A percentile compares a stretch with the other conserved stretches of the same genome.
phyloP scores from a whole-genome alignment of 768 basidiomycete species.

The Boletus rubroflammeus region DNA sequence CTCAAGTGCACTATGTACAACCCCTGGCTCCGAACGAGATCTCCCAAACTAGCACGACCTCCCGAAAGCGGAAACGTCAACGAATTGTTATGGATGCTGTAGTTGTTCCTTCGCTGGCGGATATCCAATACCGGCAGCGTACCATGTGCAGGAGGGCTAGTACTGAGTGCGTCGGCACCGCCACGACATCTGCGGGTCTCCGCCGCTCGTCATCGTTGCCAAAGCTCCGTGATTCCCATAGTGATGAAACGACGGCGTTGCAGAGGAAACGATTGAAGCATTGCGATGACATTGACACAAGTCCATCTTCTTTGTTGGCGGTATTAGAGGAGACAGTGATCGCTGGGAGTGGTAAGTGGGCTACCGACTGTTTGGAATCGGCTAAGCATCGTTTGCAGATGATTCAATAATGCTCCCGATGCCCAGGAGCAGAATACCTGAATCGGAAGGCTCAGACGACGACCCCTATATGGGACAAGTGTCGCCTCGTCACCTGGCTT shows the following conservation, averaged over 20 bases:
- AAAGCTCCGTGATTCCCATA: conserved; percentile 11
- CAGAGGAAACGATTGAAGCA: conserved; percentile 26
- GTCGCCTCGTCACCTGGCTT: conserved; percentile 65
- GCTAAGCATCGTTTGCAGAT: conserved; percentile 31
- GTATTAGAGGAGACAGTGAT: conserved; percentile 29
- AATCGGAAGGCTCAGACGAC: conserved; percentile 53
- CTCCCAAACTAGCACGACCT: conserved; percentile 1
- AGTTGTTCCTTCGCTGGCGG: conserved; percentile 40
- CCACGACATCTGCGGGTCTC: conserved; percentile 11
- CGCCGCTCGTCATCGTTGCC: conserved; percentile 29
- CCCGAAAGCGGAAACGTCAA: conserved; percentile 44
- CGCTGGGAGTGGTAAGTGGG: conserved; percentile 33
- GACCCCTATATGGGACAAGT: conserved; percentile 62
- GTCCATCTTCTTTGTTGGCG: conserved; percentile 15
- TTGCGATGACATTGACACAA: conserved; percentile 19
- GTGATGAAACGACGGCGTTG: conserved; percentile 9
- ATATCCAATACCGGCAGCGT: conserved; percentile 21
- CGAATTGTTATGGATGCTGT: conserved; percentile 51
- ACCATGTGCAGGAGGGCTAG: conserved; percentile 21
- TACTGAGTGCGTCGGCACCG: conserved; percentile 3
- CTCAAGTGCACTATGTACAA: neutral
- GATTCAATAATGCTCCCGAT: conserved; percentile 43
- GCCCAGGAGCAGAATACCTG: neutral
- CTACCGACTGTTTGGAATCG: neutral
- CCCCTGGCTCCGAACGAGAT: neutral